Base-by-base conservation (phyloP, 2,329 filamentous ascomycete genomes). In the Aspergillus quadrilineatus region DNA sequence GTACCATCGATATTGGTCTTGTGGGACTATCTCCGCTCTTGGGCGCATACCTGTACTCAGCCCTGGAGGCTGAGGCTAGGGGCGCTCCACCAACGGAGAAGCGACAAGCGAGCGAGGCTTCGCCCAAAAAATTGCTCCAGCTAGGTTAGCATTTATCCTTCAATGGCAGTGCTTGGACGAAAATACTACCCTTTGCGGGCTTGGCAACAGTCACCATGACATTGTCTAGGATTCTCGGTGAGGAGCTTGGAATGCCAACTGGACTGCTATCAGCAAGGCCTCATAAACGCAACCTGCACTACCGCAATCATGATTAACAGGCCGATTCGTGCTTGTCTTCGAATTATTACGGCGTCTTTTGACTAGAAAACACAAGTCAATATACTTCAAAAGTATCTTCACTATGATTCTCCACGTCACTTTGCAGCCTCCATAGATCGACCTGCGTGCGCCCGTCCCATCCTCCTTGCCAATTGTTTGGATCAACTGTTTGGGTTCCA, bases 21-120 rank as follows among this genome's bases (percentile, higher is more conserved):
- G 15, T 44, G 47, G 48, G 36, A 43, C 41, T 50, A 28, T 46
- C 30, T 36, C 43, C 34, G 50, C 50, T 32, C 47, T 44, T 17
- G 17, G 46, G 30, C 30, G 12, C 29, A 50, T 26, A 30, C 32
- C 46, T 39, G 46, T 8, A 39, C 46, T 28, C 34, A 49, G 46
- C 46, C 34, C 10, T 28, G 34, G 34, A 37, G 34, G 34, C 34
- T 37, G 34, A 15, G 28, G 26, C 6, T 29, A 34, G 22, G 10
- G 10, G 32, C 10, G 15, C 8, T 41, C 34, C 22, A 17, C 29
- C 45, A 48, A 48, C 30, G 45, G 10, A 29, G 29, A 32, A 34
- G 26, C 32, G n/a, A 32, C n/a, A 48, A 15, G 15, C 45, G 30
- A 17, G 6, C 17, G 45, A 15, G 30, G 30, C 28, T 4, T 47